phyloP scores from a whole-genome alignment of 2,329 filamentous ascomycete genomes.

The Arthrobotrys sphaeroides region DNA sequence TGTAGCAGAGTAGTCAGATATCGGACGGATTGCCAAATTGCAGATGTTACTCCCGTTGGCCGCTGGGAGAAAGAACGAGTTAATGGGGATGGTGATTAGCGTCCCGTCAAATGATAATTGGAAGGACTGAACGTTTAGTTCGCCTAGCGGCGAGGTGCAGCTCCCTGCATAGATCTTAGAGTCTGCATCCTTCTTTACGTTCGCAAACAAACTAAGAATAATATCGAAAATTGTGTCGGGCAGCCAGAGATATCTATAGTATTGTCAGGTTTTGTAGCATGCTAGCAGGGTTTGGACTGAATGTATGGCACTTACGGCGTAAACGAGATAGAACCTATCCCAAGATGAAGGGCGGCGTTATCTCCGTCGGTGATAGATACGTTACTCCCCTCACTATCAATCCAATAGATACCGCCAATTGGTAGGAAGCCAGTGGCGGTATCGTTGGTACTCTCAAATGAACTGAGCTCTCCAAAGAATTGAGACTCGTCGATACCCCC shows the following conservation, averaged over 20 bases:
- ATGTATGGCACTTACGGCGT: conserved; percentile 50
- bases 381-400: conserved; percentile 18
- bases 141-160: neutral
- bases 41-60: neutral
- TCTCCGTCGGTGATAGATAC: conserved; percentile 18
- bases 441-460: conserved; percentile 1
- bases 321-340: conserved; percentile 12
- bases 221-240: conserved; percentile 40
- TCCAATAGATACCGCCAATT: conserved; percentile 43
- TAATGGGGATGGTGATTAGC: conserved; percentile 24
- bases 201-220: conserved; percentile 22
- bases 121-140: conserved; percentile 10
- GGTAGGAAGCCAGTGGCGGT: conserved; percentile 10
- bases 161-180: conserved; percentile 19
- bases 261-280: neutral
- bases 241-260: conserved; percentile 47
- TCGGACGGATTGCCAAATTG: conserved; percentile 26
- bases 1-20: conserved; percentile 16
- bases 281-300: no score
- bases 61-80: neutral
- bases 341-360: conserved; percentile 17
- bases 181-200: neutral
- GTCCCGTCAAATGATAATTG: conserved; percentile 42
- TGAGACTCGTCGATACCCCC: conserved; percentile 38
- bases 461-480: conserved; percentile 28